Base-by-base conservation (phyloP, 2,329 filamentous ascomycete species). In the Niveomyces coronatus region DNA sequence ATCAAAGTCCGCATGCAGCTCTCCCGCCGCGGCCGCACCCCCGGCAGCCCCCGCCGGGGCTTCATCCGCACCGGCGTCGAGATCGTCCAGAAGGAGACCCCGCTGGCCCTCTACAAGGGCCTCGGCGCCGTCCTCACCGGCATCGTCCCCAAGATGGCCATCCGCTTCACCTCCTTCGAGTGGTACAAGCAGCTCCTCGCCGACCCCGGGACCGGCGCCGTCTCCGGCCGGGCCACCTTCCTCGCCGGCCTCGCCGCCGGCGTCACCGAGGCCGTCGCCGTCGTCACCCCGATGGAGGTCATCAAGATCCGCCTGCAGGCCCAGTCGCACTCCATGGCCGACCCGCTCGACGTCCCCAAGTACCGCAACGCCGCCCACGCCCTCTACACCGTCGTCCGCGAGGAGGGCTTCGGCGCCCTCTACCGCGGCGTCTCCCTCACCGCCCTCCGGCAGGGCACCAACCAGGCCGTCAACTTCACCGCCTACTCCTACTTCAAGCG, bases 1-100 rank as follows among this genome's bases (percentile, higher is more conserved):
- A 94, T 96, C 70, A 95, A 98, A 74, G 91, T 98, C 45, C 87
- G 91, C 51, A 98, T 98, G 93, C 91, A 98, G 67, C 81, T 98
- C 44, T 96, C 91, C 40, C 76, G 82, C 49, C 79, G 91, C 58
- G 86, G 84, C 35, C 76, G 83, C 49, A 74, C 78, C 43, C 87
- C 87, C 40, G 91, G 91, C 44, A 77, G 82, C 59, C 85, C 88
- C 53, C 79, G 82, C 52, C 82, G 87, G 50, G 89, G 91, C 46
- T 98, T 98, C 67, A 59, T 95, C 47, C 70, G 70, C 40, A 98
- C 91, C 2, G 91, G 91, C 45, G 63, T 71, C 45, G 84, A 93
- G 51, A 96, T 98, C 52, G 78, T 94, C 39, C 76, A 76, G 57
- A 81, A 83, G 53, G 91, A 98, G 67, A 95, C 91, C 11, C 85